These are phyloP conservation scores for Leccinum barrowsii DNA, from an alignment of 768 basidiomycete genomes.

Conservation along the genomic window DNA sequence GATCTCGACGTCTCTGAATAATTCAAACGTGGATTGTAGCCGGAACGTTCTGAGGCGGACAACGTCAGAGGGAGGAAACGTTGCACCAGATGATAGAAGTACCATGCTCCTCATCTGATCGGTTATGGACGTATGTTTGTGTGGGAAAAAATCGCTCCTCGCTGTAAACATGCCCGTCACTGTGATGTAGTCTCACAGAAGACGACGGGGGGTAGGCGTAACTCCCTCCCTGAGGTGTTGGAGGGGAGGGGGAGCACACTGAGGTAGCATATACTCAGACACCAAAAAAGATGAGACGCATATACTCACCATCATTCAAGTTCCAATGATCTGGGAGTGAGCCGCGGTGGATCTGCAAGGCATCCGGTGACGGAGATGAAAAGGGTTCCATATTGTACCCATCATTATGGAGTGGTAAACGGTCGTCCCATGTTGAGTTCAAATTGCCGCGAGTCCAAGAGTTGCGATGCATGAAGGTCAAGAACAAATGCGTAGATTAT, in stretches of 20 bases:
- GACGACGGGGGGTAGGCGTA: constrained; percentile 4
- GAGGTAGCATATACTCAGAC: constrained; percentile 24
- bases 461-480: constrained; percentile 15
- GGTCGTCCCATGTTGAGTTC: background rate
- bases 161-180: background rate
- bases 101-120: background rate
- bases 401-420: background rate
- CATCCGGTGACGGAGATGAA: constrained; percentile 11
- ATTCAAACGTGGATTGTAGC: background rate
- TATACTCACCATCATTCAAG: constrained; percentile 24
- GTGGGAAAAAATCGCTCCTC: background rate
- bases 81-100: background rate
- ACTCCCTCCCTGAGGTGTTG: constrained; percentile 20
- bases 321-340: constrained; percentile 5
- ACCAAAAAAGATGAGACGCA: constrained; percentile 8
- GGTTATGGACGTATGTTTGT: background rate
- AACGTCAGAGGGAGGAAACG: background rate
- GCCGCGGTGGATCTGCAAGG: constrained; percentile 4
- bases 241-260: constrained; percentile 36
- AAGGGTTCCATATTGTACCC: background rate
- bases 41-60: constrained; percentile 6
- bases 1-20: background rate
- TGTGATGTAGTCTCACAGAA: background rate
- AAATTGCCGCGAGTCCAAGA: background rate
- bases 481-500: constrained; percentile 3